These are phyloP conservation scores for Asterophora parasitica DNA, from an alignment of 768 basidiomycete genomes.

Conservation along the genomic window DNA sequence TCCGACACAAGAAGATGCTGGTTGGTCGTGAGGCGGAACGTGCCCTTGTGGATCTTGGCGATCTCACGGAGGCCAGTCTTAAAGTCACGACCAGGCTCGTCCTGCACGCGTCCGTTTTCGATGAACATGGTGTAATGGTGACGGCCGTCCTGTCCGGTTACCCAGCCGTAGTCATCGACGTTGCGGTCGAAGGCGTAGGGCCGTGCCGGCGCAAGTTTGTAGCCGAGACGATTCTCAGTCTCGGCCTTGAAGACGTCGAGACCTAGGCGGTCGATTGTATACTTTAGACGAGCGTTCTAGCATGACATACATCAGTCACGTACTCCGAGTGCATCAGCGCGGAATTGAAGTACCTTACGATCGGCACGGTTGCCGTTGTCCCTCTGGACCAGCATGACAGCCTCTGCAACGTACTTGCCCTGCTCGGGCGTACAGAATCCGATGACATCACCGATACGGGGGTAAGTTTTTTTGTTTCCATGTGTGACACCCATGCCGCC, in stretches of 20 bases:
- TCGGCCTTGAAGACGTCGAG: constrained; percentile 81
- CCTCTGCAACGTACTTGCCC: constrained; percentile 83
- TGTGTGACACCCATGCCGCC: constrained; percentile 99
- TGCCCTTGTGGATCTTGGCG: constrained; percentile 90
- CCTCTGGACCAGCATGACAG: constrained; percentile 88
- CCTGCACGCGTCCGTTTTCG: constrained; percentile 97
- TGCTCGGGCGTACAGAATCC: constrained; percentile 92
- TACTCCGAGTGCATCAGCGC: too few species aligned
- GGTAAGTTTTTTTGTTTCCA: constrained; percentile 98
- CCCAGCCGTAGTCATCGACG: constrained; percentile 94
- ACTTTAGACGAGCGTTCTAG: constrained; percentile 88
- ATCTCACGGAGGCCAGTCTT: constrained; percentile 92
- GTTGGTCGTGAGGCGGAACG: constrained; percentile 91
- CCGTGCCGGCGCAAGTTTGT: constrained; percentile 65
- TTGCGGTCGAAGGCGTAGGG: constrained; percentile 83
- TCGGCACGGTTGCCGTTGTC: constrained; percentile 95
- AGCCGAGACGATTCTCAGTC: constrained; percentile 87
- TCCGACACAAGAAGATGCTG: constrained; percentile 91
- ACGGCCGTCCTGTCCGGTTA: constrained; percentile 77
- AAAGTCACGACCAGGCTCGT: constrained; percentile 86
- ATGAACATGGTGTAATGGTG: constrained; percentile 94
- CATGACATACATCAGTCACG: constrained; percentile 8
- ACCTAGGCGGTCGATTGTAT: constrained; percentile 96
- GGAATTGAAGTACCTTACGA: constrained; percentile 41
- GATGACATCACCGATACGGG: constrained; percentile 78